phyloP scores from a whole-genome alignment of 148 eudicot species.

The Bassia scoparia region DNA sequence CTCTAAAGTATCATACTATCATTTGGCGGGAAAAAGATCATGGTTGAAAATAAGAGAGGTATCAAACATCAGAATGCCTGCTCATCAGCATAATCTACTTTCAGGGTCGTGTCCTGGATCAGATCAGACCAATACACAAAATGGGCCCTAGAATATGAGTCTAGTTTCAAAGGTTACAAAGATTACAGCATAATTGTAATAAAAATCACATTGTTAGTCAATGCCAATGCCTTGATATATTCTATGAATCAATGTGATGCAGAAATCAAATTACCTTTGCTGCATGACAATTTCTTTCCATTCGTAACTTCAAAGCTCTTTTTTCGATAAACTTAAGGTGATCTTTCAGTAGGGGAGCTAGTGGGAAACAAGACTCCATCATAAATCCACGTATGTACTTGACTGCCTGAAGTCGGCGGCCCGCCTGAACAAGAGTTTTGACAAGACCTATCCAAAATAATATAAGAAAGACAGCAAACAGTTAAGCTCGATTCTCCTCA shows the following conservation, averaged over 20 bases:
- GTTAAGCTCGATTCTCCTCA: too few species aligned
- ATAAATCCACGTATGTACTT: conserved; percentile 20
- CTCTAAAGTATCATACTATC: too few species aligned
- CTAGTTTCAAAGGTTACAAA: background rate
- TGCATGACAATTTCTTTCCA: background rate
- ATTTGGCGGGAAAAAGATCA: background rate
- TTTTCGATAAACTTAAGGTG: conserved; percentile 9
- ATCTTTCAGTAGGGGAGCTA: conserved; percentile 16
- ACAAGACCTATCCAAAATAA: conserved; percentile 14
- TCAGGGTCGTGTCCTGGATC: background rate
- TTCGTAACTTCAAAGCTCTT: background rate
- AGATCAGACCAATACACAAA: background rate
- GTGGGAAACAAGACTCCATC: conserved; percentile 18
- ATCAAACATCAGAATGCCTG: background rate
- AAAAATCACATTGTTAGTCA: background rate
- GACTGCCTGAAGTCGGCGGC: conserved; percentile 19
- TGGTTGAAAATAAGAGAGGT: background rate
- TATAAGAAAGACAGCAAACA: background rate
- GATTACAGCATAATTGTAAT: background rate
- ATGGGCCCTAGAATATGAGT: background rate
- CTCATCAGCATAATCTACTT: background rate
- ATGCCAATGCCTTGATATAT: background rate
- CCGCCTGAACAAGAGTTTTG: background rate
- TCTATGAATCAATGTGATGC: background rate
- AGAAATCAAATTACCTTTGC: conserved; percentile 7